Evolutionary conservation across 148 eudicot species (phyloP).

Genomic region (Arctostaphylos glauca): DNA sequence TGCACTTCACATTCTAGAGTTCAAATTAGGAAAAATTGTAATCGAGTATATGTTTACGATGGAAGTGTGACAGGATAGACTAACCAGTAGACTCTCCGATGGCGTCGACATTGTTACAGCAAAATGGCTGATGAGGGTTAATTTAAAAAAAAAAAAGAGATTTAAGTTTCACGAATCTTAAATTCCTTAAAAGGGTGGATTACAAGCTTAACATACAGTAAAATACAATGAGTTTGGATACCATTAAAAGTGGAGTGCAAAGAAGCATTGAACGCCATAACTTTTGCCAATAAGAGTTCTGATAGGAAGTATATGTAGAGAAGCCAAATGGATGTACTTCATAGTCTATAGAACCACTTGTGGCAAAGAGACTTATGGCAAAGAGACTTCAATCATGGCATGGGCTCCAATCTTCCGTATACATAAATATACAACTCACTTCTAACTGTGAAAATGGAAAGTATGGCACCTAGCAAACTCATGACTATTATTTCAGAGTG

Average conservation of each 20-base stretch:
- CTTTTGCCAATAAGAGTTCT: conserved; percentile 24
- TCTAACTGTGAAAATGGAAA: conserved; percentile 28
- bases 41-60: too few relatives aligned
- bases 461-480: conserved; percentile 25
- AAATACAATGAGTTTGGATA: neutral
- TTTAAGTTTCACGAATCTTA: neutral
- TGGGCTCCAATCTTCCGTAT: conserved; percentile 52
- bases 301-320: conserved; percentile 47
- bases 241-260: conserved; percentile 8
- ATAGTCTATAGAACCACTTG: conserved; percentile 57
- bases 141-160: neutral
- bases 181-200: neutral
- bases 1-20: too few relatives aligned
- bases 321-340: conserved; percentile 45
- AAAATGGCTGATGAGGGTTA: neutral
- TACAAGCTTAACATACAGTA: neutral
- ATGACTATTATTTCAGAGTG: conserved; percentile 42
- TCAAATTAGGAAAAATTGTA: neutral
- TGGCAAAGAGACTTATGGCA: conserved; percentile 35
- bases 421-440: conserved; percentile 67
- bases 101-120: neutral
- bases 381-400: conserved; percentile 43
- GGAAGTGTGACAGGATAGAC: too few relatives aligned
- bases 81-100: too few relatives aligned
- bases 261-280: conserved; percentile 23